Percentiles rank a stretch among this genome's conserved stretches.
Conservation (phyloP, 2,329 filamentous ascomycete species). For the Coniochaeta pulveracea region DNA sequence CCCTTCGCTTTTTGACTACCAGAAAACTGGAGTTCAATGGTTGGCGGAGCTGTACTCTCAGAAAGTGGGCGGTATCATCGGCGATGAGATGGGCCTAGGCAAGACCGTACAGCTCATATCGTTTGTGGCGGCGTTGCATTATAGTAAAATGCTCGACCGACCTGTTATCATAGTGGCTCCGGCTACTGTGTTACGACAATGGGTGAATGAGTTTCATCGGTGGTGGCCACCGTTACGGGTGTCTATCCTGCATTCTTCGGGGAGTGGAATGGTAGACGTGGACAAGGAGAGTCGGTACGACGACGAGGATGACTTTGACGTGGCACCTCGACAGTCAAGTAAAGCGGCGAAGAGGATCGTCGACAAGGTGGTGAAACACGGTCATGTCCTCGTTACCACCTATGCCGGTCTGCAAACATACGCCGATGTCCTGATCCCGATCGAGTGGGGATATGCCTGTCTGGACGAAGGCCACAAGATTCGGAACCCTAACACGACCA, state of each 20-base stretch:
- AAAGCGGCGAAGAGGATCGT: conserved; percentile 71
- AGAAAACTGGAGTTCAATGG: conserved; percentile 96
- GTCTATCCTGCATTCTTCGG: conserved; percentile 88
- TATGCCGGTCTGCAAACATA: conserved; percentile 96
- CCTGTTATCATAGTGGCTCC: conserved; percentile 89
- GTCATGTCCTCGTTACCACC: conserved; percentile 89
- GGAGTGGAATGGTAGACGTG: conserved; percentile 89
- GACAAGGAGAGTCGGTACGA: conserved; percentile 46
- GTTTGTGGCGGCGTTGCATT: conserved; percentile 82
- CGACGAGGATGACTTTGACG: conserved; percentile 42
- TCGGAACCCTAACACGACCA: conserved; percentile 86
- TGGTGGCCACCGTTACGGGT: conserved; percentile 99
- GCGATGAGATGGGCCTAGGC: conserved; percentile 97
- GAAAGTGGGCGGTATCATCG: conserved; percentile 84
- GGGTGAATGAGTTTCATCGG: conserved; percentile 95
- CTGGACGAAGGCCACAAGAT: conserved; percentile 98
- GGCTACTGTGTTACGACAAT: conserved; percentile 89
- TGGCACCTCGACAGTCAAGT: conserved; percentile 39
- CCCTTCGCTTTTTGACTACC: conserved; percentile 87
- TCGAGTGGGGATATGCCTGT: conserved; percentile 88
- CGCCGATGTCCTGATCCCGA: conserved; percentile 65
- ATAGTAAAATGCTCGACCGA: conserved; percentile 73
- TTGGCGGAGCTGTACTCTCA: conserved; percentile 85
- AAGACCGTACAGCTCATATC: conserved; percentile 70
- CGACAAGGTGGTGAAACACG: conserved; percentile 67